Evolutionary conservation across 768 basidiomycete species (phyloP).

Genomic region (Mycena polygramma): DNA sequence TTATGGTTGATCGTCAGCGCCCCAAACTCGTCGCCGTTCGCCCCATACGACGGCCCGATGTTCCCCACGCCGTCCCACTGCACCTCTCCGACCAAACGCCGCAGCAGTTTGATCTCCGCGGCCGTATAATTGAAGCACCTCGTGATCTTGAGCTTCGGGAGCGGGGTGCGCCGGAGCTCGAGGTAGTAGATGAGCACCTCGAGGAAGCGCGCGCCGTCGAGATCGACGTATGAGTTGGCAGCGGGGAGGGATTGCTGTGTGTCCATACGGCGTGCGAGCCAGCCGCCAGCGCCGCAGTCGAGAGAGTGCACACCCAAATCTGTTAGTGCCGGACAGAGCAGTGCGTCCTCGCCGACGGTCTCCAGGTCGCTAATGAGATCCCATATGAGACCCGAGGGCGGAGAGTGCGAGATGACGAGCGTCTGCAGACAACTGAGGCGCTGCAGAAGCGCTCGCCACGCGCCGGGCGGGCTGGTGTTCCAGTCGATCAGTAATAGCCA

Average conservation of each 20-base stretch:
- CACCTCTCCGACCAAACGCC: constrained; percentile 18
- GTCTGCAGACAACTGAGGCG: constrained; percentile 5
- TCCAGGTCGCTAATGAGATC: constrained; percentile 15
- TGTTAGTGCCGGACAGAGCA: constrained; percentile 11
- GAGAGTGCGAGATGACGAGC: constrained; percentile 14
- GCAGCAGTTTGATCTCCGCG: constrained; percentile 24
- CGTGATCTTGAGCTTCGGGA: constrained; percentile 11
- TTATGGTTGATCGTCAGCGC: constrained; percentile 28
- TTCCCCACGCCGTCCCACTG: constrained; percentile 22
- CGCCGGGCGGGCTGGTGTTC: constrained; percentile 8
- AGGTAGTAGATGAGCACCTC: constrained; percentile 26
- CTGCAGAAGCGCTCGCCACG: constrained; percentile 16
- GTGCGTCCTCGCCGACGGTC: not conserved
- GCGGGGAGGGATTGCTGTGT: no score
- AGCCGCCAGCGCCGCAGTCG: constrained; percentile 19
- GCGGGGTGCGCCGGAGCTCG: constrained; percentile 12
- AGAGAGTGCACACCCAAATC: constrained; percentile 5
- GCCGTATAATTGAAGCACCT: constrained; percentile 14
- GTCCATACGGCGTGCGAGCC: constrained; percentile 4
- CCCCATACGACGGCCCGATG: not conserved
- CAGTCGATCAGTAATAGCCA: constrained; percentile 21
- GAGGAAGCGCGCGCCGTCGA: constrained; percentile 26
- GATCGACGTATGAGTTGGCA: constrained; percentile 26
- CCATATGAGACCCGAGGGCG: constrained; percentile 21
- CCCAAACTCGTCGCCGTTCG: constrained; percentile 24